Evolutionary conservation across 2,329 filamentous ascomycete genomes (phyloP).

Genomic region (Tolypocladium paradoxum): DNA sequence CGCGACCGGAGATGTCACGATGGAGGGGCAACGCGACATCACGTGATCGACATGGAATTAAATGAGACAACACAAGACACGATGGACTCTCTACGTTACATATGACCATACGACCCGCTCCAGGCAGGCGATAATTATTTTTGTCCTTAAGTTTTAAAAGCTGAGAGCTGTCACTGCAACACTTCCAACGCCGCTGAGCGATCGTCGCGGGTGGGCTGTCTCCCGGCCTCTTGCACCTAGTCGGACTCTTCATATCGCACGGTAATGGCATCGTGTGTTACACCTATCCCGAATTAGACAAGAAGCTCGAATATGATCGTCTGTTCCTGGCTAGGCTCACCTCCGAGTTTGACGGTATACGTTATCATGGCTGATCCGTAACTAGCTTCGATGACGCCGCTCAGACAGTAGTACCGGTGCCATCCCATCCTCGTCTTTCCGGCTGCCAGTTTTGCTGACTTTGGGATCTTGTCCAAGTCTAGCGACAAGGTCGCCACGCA

Average conservation of each 20-base stretch:
- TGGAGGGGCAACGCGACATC: conserved; percentile 10
- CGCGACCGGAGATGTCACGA: conserved; percentile 4
- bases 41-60: conserved; percentile 5
- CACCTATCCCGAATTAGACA: conserved; percentile 11
- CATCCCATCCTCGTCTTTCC: conserved; percentile 22
- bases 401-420: conserved; percentile 25
- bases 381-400: conserved; percentile 24
- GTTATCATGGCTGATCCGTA: conserved; percentile 28
- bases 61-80: neutral
- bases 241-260: conserved; percentile 24
- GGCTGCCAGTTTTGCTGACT: conserved; percentile 17
- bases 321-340: conserved; percentile 9
- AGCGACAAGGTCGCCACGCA: conserved; percentile 23
- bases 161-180: neutral
- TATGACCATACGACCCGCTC: conserved; percentile 1
- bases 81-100: neutral
- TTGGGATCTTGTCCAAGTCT: conserved; percentile 23
- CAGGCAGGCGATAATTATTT: neutral
- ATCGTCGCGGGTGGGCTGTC: neutral
- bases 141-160: neutral
- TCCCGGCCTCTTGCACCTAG: neutral
- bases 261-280: conserved; percentile 25
- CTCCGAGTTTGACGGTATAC: conserved; percentile 25
- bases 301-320: neutral
- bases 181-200: neutral